Base-by-base conservation (phyloP, 441 rosid genomes). In the Erodium moschatum region DNA sequence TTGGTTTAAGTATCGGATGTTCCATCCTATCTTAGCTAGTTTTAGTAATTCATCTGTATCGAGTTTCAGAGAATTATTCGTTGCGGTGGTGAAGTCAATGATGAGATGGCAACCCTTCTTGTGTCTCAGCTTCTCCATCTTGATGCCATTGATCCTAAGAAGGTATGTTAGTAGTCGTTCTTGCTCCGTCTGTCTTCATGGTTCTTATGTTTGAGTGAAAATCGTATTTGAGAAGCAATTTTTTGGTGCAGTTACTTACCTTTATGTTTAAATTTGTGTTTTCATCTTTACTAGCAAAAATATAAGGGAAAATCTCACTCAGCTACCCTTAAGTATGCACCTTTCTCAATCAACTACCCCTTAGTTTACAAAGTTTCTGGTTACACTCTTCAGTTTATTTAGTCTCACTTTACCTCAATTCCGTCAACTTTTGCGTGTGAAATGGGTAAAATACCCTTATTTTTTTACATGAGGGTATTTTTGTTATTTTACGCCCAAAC, bases 121-220 rank as follows among this genome's bases (percentile, higher is more conserved):
- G 97, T 94, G 29, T 90, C 97, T 79, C 98, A 94, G 79, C 96
- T 94, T 79, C 86, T 94, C 12, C 91, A 89, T 74, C 99, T 94
- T 42, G 99, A 94, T 81, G 96, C 97, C 40, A 77, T 94, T 76
- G 97, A 91, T 82, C 97, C 96, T 58, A 73, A 77, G 18, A 91
- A 91, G 97, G 99, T 91, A 35, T 6, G 79, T 63, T 74, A 75
- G 42, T 16, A 6, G 5, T 16, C n/a, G 5, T 52, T 52, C 60
- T 52, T 52, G 20, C 21, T 52, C 20, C 18, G 13, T 50, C 15
- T 13, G 6, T n/a, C 3, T 42, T 42, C 48, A 42, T 10, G 48
- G 6, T 42, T 42, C 13, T 42, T 42, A 42, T 42, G 13, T 42
- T 42, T 42, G 11, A 15, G 20, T 52, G 21, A 52, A 0, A 52